Percentiles rank a stretch among this genome's conserved stretches.
Evolutionary conservation across 306 rosid species (phyloP).

Genomic region (Prosopis cineraria): DNA sequence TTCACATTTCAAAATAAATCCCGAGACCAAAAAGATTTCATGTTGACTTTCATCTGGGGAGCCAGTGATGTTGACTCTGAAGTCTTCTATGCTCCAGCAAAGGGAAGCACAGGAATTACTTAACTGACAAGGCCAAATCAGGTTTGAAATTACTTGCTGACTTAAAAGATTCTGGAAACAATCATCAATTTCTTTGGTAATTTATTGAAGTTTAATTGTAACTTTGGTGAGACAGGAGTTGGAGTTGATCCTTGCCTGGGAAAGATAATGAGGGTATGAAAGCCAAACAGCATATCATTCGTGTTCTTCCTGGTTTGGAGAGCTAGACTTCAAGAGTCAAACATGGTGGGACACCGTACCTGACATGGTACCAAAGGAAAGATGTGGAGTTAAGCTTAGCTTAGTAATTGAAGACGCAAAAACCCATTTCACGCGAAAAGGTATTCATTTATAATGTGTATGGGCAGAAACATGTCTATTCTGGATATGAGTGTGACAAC

Average conservation of each 20-base stretch:
- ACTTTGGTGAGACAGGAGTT: not conserved
- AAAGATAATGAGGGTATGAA: not conserved
- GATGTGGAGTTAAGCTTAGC: not conserved
- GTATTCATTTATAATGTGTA: constrained; percentile 11
- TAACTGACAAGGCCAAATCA: not conserved
- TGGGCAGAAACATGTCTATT: not conserved
- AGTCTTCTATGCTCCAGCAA: not conserved
- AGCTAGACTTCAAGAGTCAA: constrained; percentile 21
- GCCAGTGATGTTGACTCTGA: not conserved
- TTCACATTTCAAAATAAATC: not conserved
- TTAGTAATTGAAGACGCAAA: not conserved
- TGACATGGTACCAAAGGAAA: not conserved
- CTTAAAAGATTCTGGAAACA: not conserved
- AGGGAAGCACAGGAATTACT: not conserved
- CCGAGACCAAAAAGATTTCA: not conserved
- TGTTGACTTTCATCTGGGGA: not conserved
- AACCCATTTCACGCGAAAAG: not conserved
- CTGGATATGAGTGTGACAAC: not conserved
- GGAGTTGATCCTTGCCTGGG: not conserved
- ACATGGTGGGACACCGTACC: constrained; percentile 21
- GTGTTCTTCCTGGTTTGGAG: not conserved
- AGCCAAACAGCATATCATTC: not conserved
- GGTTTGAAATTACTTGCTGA: not conserved
- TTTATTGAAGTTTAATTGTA: not conserved
- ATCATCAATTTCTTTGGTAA: not conserved